These are phyloP conservation scores for Zymoseptoria crescenta DNA, from an alignment of 2,329 filamentous ascomycete species.

Conservation along the genomic window DNA sequence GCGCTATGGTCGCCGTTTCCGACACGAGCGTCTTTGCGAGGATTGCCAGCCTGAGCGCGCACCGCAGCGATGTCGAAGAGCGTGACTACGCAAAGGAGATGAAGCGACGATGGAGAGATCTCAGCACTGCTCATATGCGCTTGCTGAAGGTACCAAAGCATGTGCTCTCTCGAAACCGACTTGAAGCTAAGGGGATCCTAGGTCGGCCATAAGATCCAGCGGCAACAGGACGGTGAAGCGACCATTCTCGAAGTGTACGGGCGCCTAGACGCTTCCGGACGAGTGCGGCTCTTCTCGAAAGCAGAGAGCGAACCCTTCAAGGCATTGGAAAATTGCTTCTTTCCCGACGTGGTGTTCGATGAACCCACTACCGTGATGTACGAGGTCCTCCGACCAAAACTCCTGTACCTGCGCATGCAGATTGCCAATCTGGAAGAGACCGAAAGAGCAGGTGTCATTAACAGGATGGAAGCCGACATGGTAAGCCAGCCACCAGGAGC, in stretches of 20 bases:
- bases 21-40: not conserved
- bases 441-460: not conserved
- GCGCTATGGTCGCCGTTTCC: not conserved
- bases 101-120: not conserved
- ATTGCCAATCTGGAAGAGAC: not conserved
- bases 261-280: not conserved
- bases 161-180: not conserved
- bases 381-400: not conserved
- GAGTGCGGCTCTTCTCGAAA: not conserved
- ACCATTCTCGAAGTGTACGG: not conserved
- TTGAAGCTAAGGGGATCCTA: not conserved
- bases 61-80: not conserved
- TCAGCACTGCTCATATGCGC: not conserved
- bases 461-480: not conserved
- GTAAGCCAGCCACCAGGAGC: not conserved
- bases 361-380: not conserved
- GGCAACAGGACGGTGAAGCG: not conserved
- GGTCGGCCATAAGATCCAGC: not conserved
- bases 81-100: not conserved
- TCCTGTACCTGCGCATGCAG: not conserved
- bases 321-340: not conserved
- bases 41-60: not conserved
- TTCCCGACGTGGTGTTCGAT: not conserved
- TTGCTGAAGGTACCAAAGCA: not conserved
- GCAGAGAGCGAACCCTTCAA: not conserved